Base-by-base conservation (phyloP, 1,139 yeast genomes). In the Saccharomyces uvarum region DNA sequence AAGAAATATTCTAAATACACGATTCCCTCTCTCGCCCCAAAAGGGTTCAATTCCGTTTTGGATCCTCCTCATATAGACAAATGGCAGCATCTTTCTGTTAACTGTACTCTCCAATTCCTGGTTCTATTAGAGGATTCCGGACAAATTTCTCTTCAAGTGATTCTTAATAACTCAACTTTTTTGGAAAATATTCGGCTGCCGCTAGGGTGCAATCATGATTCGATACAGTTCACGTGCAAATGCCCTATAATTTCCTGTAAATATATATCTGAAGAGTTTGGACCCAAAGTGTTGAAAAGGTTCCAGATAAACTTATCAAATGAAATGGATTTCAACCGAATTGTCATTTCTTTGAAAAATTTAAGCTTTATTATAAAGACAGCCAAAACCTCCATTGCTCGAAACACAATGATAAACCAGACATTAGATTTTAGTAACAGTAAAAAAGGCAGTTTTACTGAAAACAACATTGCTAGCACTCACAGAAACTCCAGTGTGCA, bases 41-140 rank as follows among this genome's bases (percentile, higher is more conserved):
- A 51, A 13, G 68, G 68, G 6, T 62, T 65, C 38, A 49, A 54
- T 1, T 55, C 59, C 4, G 53, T 56, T 4, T 51, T 48, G 5
- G 52, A 28, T 19, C 58, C 62, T 11, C 51, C 62, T 7, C 54
- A 56, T n/a, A 27, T 59, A 11, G 54, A 54, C 28, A 60, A 57
- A 41, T 64, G 68, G 68, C 52, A 54, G 44, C 66, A 63, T 52
- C 51, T 57, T 38, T 54, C 59, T 16, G 14, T 53, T 16, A 38
- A 38, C 24, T 38, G 44, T 16, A 38, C 44, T 38, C 44, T 38
- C 13, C 44, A 38, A 53, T 47, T 29, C 31, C 11, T 2, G 29
- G 19, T 46, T 19, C 29, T 27, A 19, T 13, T 27, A 21, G 14
- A 16, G 48, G 28, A 46, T n/a, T 24, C 29, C 5, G 29, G 31